Evolutionary conservation across 129 eudicot species (phyloP).

Genomic region (Arctium minus): DNA sequence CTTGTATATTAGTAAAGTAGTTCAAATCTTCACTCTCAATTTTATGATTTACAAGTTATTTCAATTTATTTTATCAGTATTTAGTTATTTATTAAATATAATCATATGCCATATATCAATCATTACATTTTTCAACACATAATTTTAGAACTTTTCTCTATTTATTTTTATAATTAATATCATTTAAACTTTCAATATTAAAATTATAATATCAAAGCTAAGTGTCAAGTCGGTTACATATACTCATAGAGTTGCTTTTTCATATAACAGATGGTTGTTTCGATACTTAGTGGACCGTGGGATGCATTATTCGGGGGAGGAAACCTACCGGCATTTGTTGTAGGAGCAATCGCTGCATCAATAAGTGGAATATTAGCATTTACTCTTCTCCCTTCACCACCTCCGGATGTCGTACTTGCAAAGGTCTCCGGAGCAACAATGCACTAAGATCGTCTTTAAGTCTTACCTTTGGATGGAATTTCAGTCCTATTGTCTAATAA

Average conservation of each 20-base stretch:
- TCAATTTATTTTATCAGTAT: too few species aligned
- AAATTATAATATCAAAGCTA: neutral
- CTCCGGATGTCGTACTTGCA: constrained; percentile 33
- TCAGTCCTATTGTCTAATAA: neutral
- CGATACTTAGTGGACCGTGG: constrained; percentile 63
- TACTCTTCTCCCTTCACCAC: constrained; percentile 50
- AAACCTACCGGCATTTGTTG: constrained; percentile 62
- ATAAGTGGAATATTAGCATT: constrained; percentile 52
- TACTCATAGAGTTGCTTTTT: neutral
- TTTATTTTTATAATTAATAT: too few species aligned
- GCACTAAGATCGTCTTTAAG: neutral
- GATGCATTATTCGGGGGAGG: constrained; percentile 61
- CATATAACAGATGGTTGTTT: constrained; percentile 53
- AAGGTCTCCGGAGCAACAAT: constrained; percentile 29
- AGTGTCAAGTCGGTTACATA: neutral
- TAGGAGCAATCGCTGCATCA: constrained; percentile 57
- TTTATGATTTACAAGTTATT: too few species aligned
- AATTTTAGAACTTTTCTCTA: too few species aligned
- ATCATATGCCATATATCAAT: too few species aligned
- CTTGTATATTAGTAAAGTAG: too few species aligned
- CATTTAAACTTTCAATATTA: too few species aligned
- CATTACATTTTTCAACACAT: too few species aligned
- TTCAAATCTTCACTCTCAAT: too few species aligned
- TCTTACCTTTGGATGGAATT: neutral
- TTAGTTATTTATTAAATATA: too few species aligned